Percentiles rank a stretch among this genome's conserved stretches.
These are phyloP conservation scores for Sphagnum tenellum DNA, from an alignment of 225 moss, liverwort and hornwort genomes.

Conservation along the genomic window DNA sequence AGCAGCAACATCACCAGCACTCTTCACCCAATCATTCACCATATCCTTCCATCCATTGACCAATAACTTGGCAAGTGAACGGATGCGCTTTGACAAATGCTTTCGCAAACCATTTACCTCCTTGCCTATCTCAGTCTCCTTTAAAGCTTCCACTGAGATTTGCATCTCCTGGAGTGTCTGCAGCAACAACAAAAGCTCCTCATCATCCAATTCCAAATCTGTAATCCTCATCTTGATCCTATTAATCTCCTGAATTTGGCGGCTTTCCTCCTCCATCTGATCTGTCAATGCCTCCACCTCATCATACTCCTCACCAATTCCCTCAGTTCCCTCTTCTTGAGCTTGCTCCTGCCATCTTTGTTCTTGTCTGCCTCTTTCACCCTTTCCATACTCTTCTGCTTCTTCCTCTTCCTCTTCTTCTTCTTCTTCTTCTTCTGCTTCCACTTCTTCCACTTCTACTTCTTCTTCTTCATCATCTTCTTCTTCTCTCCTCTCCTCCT, in stretches of 20 bases:
- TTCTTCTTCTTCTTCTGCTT: too few species aligned
- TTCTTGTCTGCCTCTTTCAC: conserved; percentile 35
- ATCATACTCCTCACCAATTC: conserved; percentile 32
- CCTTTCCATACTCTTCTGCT: conserved; percentile 21
- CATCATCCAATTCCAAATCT: conserved; percentile 63
- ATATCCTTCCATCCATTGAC: conserved; percentile 87
- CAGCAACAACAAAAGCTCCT: conserved; percentile 40
- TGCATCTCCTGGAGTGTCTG: conserved; percentile 67
- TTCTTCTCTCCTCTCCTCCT: not conserved
- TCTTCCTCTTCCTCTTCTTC: not conserved
- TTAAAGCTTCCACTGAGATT: conserved; percentile 65
- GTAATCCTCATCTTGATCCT: conserved; percentile 54
- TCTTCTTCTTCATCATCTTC: too few species aligned
- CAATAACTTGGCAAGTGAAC: conserved; percentile 44
- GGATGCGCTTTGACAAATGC: conserved; percentile 61
- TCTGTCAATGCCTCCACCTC: conserved; percentile 61
- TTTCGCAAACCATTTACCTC: conserved; percentile 67
- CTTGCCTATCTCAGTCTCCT: conserved; percentile 92
- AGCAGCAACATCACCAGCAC: conserved; percentile 37
- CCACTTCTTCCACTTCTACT: too few species aligned
- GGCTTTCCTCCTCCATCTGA: conserved; percentile 63
- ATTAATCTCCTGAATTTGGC: conserved; percentile 51
- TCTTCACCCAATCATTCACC: conserved; percentile 73
- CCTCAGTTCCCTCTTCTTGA: conserved; percentile 17
- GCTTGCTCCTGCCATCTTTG: too few species aligned